Base-by-base conservation (phyloP, 331 rosid genomes). In the Quercus lobata region DNA sequence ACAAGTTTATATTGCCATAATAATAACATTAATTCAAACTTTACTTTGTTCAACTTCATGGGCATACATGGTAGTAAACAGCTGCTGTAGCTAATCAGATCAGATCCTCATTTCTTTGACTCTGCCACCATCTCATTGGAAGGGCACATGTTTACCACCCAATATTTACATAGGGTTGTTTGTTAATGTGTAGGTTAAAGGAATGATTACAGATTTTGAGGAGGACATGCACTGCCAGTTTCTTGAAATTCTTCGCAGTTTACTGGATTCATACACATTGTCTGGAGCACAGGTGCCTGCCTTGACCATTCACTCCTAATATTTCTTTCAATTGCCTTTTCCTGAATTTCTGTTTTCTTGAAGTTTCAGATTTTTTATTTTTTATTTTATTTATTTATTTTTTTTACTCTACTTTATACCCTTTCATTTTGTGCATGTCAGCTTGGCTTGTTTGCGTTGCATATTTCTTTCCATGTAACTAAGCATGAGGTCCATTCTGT, bases 191-290 rank as follows among this genome's bases (percentile, higher is more conserved):
- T 86, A 94, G 98, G 97, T 94, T 52, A 90, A 92, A 60, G 98
- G 97, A 87, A 87, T 94, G 97, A 74, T 88, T 71, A 91, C 98
- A 58, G 98, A 94, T 84, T 94, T 94, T 41, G 98, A 90, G 83
- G 97, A 92, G 74, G 89, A 88, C 81, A 94, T 92, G 98, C 91
- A 94, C 78, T 94, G 98, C 80, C 98, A 94, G 89, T 94, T 94
- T 83, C 97, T 92, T 86, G 98, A 94, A 90, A 94, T 94, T 85
- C 97, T 94, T 84, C 97, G 98, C 63, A 87, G 88, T 83, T 84
- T 94, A 63, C 84, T 94, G 86, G 97, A 94, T 87, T 92, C 97
- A 7, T 84, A 89, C 83, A 85, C 97, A 2, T 79, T 94, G 87
- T 80, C 97, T 74, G 98, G 96, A 84, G 91, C 89, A 5, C 98